A percentile compares a stretch with the other conserved stretches of the same genome.
Evolutionary conservation across 2,329 filamentous ascomycete genomes (phyloP).

Genomic region (Parascedosporium putredinis): DNA sequence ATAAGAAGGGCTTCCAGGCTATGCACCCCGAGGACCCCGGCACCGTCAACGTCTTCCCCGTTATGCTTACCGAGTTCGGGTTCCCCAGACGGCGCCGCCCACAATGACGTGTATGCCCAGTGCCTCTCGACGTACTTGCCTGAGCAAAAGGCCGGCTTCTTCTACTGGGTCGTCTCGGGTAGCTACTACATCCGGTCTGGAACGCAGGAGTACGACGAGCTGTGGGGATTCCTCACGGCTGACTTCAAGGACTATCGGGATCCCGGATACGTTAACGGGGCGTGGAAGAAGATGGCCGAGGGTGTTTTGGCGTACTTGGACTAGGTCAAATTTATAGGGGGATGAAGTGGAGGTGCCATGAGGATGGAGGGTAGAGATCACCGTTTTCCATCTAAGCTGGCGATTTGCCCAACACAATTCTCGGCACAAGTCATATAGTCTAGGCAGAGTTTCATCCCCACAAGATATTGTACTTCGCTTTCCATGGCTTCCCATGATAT

Average conservation of each 20-base stretch:
- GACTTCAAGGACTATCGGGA: slow-evolving; percentile 44
- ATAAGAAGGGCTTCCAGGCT: slow-evolving; percentile 42
- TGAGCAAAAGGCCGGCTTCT: slow-evolving; percentile 40
- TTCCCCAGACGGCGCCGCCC: slow-evolving; percentile 38
- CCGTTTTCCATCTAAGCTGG: too few relatives aligned
- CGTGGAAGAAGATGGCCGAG: slow-evolving; percentile 29
- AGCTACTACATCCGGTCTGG: slow-evolving; percentile 48
- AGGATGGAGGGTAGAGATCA: neutral
- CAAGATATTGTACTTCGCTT: too few relatives aligned
- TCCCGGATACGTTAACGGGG: slow-evolving; percentile 28
- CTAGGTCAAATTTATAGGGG: neutral
- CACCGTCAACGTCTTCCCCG: slow-evolving; percentile 24
- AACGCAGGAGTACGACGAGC: slow-evolving; percentile 44
- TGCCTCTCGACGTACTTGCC: slow-evolving; percentile 41
- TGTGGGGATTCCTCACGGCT: slow-evolving; percentile 44
- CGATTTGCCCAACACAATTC: too few relatives aligned
- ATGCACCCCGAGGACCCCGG: slow-evolving; percentile 26
- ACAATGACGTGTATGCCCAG: slow-evolving; percentile 36
- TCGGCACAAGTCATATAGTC: too few relatives aligned
- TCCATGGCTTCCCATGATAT: too few relatives aligned
- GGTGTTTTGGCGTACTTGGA: slow-evolving; percentile 17
- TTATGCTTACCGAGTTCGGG: slow-evolving; percentile 44
- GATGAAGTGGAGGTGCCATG: neutral
- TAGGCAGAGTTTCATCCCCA: too few relatives aligned
- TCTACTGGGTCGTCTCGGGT: slow-evolving; percentile 47